Evolutionary conservation across 345 rosid species (phyloP).

Genomic region (Salix purpurea): DNA sequence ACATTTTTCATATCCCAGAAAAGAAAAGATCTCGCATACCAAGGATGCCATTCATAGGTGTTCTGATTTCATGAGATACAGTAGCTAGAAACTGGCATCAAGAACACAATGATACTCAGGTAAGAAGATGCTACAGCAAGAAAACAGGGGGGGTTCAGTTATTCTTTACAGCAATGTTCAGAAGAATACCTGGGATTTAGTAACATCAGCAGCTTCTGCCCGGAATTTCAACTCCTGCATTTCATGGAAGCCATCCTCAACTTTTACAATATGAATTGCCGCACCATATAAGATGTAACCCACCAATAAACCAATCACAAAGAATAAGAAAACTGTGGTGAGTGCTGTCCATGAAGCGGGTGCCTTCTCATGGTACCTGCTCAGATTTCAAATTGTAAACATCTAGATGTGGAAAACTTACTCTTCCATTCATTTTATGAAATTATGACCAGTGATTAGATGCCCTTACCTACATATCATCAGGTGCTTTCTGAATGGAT

Average conservation of each 20-base stretch:
- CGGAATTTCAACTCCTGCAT: conserved; percentile 77
- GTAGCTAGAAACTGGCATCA: conserved; percentile 84
- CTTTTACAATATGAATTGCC: conserved; percentile 73
- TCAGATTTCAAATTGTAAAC: conserved; percentile 11
- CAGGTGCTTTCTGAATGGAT: conserved; percentile 85
- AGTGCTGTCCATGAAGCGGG: conserved; percentile 65
- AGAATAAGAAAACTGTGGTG: conserved; percentile 63
- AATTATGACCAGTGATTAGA: conserved; percentile 1
- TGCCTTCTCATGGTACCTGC: conserved; percentile 87
- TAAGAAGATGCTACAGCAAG: neutral
- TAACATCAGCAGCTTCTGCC: conserved; percentile 99
- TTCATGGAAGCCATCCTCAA: conserved; percentile 78
- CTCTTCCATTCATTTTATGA: neutral
- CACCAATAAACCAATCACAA: conserved; percentile 65
- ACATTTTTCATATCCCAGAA: neutral
- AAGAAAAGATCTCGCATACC: conserved; percentile 41
- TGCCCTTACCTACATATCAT: conserved; percentile 81
- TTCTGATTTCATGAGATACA: conserved; percentile 95
- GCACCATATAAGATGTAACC: conserved; percentile 84
- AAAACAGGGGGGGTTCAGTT: conserved; percentile 1
- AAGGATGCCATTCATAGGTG: conserved; percentile 98
- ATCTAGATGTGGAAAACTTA: neutral
- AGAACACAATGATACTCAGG: conserved; percentile 7
- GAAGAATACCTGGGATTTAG: conserved; percentile 72
- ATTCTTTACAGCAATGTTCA: neutral